Evolutionary conservation across 2,329 filamentous ascomycete genomes (phyloP), one percentile per base, ranked within the genome.

Genomic region (Trichocomaceae sp.): DNA sequence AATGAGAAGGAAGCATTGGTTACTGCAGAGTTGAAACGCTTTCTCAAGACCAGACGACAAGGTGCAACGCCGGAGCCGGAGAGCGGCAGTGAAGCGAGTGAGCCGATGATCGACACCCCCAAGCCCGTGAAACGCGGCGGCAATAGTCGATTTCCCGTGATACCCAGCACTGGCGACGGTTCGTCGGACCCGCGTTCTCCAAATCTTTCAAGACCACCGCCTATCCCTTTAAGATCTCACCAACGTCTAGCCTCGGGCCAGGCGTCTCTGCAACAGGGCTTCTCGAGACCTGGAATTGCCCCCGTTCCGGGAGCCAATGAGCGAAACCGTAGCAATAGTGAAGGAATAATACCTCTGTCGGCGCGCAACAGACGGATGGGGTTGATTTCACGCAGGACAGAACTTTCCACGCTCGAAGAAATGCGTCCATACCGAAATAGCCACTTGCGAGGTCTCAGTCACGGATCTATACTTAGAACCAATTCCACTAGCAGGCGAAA

Each of bases 151-250:
- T 84, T 84, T 62, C 82, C 82, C 1, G 79, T 85, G n/a, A 75
- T 76, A 23, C 72, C 75, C 46, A 72, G 69, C 42, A 70, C 67
- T 35, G 67, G 66, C 19, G 70, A 72, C 50, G 89, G 87, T 66
- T 85, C 86, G 15, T 79, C 83, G 48, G 89, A 93, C 20, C 75
- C 83, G 44, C 83, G 83, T 59, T 92, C 87, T 3, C 88, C 87
- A 13, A 83, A 79, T 37, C 72, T 82, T 10, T 75, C 78, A 19
- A 82, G 86, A 33, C 79, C 87, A 26, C 89, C 91, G 2, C 87
- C 88, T 0, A 88, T 95, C 57, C 90, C 90, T 0, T 82, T 82
- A 4, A 82, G 87, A 57, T 93, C 90, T 2, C 90, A 96, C 68
- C 89, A 88, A 61, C 84, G 91, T 29, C 72, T 76, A 54, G 68